These are phyloP conservation scores for Aspergillus oerlinghausenensis DNA, from an alignment of 2,329 filamentous ascomycete species.

Conservation along the genomic window DNA sequence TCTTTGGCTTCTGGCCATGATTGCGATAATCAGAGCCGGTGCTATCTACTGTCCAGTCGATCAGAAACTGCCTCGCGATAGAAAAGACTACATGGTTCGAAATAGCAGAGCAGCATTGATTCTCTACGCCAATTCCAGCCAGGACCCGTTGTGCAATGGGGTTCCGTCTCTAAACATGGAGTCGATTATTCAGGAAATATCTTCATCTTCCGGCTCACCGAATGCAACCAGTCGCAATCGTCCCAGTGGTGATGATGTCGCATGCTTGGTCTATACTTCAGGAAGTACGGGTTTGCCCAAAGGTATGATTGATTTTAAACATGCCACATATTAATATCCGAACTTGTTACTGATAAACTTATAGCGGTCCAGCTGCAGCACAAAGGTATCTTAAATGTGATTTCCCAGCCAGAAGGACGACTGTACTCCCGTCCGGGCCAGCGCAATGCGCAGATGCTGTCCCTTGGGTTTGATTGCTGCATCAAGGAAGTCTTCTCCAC, in stretches of 20 bases:
- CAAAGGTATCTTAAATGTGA: neutral
- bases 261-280: neutral
- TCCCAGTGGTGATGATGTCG: neutral
- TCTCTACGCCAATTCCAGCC: neutral
- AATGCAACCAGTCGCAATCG: neutral
- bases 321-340: no score
- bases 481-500: constrained; percentile 40
- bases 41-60: neutral
- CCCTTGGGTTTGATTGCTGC: constrained; percentile 39
- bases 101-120: neutral
- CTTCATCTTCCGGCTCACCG: neutral
- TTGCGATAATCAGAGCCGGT: neutral
- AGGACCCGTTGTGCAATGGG: neutral
- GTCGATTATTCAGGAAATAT: neutral
- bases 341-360: neutral
- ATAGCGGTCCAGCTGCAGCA: neutral
- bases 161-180: neutral
- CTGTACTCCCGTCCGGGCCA: constrained; percentile 11
- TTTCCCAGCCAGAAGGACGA: neutral
- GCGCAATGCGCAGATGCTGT: constrained; percentile 38
- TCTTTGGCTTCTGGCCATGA: neutral
- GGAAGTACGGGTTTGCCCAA: neutral
- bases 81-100: neutral
- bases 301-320: neutral
- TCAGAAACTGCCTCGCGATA: neutral